phyloP scores from a whole-genome alignment of 805 yeast species.

The Saitoella complicata region DNA sequence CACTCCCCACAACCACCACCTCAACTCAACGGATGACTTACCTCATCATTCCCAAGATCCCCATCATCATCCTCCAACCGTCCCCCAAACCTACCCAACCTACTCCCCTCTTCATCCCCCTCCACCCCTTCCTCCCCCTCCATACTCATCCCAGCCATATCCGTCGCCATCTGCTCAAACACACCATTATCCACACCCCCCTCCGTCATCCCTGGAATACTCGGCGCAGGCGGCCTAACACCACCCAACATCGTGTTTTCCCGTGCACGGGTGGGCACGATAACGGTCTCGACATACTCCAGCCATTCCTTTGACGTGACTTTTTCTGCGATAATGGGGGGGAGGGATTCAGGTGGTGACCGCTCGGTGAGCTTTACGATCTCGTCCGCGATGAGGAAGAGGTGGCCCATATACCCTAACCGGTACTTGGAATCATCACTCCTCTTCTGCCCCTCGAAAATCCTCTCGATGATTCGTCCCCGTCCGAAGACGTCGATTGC shows the following conservation, averaged over 20 bases:
- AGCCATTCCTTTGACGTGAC: slow-evolving; percentile 47
- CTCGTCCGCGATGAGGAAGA: slow-evolving; percentile 86
- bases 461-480: slow-evolving; percentile 39
- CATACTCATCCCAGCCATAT: slow-evolving; percentile 15
- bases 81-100: neutral
- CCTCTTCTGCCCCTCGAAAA: slow-evolving; percentile 43
- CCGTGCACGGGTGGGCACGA: slow-evolving; percentile 81
- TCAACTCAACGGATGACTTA: too few species aligned
- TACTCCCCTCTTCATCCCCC: neutral
- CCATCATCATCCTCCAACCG: too few species aligned
- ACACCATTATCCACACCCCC: slow-evolving; percentile 15
- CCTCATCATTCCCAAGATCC: too few species aligned
- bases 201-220: slow-evolving; percentile 14
- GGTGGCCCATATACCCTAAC: slow-evolving; percentile 94
- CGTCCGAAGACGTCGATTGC: slow-evolving; percentile 57
- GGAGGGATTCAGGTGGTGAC: slow-evolving; percentile 42
- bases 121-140: slow-evolving; percentile 18
- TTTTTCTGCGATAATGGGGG: slow-evolving; percentile 35
- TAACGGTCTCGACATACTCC: slow-evolving; percentile 61
- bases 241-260: slow-evolving; percentile 90
- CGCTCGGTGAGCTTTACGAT: slow-evolving; percentile 69
- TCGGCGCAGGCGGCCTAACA: slow-evolving; percentile 28
- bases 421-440: slow-evolving; percentile 47
- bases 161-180: slow-evolving; percentile 14
- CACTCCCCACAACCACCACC: too few species aligned